Percentiles rank a stretch among this genome's conserved stretches.
Evolutionary conservation across 1,139 yeast genomes (phyloP).

Genomic region (Geotrichum candidum): DNA sequence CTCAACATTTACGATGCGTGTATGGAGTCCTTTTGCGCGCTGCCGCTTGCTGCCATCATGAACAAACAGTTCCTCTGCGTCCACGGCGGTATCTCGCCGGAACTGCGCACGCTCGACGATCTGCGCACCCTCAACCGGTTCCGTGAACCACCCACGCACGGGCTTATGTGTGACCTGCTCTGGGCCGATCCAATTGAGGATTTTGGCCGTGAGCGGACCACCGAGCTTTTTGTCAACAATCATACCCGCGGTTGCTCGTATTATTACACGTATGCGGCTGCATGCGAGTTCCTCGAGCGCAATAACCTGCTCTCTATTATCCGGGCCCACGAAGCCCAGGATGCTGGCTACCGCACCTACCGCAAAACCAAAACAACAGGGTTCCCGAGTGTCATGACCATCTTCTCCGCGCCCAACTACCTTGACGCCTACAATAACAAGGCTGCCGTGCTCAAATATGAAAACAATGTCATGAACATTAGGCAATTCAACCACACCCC

Average conservation of each 20-base stretch:
- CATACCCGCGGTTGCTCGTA: constrained; percentile 89
- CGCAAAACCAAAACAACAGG: constrained; percentile 79
- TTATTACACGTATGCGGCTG: constrained; percentile 80
- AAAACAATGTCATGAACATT: constrained; percentile 87
- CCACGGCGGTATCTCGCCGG: constrained; percentile 96
- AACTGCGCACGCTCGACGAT: constrained; percentile 65
- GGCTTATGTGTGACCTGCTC: constrained; percentile 87
- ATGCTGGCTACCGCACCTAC: constrained; percentile 94
- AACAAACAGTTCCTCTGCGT: constrained; percentile 93
- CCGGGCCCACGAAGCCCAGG: constrained; percentile 97
- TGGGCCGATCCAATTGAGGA: constrained; percentile 96
- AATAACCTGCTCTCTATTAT: constrained; percentile 78
- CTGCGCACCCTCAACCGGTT: constrained; percentile 67
- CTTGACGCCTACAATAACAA: constrained; percentile 89
- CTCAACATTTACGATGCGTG: constrained; percentile 64
- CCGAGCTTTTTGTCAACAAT: constrained; percentile 57
- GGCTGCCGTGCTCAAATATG: constrained; percentile 90
- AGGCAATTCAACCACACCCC: constrained; percentile 90
- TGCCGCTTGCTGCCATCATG: constrained; percentile 92
- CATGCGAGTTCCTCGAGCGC: constrained; percentile 71
- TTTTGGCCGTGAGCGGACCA: constrained; percentile 66
- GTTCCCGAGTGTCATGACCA: constrained; percentile 87
- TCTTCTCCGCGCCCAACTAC: constrained; percentile 95
- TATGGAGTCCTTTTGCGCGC: constrained; percentile 72
- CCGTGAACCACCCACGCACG: constrained; percentile 89